These are phyloP conservation scores for Globisporangium heterothallicum DNA, from an alignment of 352 stramenopile species.

Conservation along the genomic window DNA sequence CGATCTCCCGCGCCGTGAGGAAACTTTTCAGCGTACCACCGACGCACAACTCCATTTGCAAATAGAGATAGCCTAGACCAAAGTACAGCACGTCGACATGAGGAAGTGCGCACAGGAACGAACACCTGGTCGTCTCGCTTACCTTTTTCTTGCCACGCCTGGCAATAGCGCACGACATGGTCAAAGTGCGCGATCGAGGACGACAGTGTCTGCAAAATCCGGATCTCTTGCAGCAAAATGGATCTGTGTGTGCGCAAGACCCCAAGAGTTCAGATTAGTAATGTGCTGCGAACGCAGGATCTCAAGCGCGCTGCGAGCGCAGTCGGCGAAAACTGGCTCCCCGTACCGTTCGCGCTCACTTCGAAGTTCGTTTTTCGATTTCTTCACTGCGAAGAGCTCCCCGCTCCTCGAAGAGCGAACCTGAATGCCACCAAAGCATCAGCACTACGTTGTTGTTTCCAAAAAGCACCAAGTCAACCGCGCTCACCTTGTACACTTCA, in stretches of 20 bases:
- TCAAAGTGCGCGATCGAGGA: slow-evolving; percentile 37
- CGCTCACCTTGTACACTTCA: slow-evolving; percentile 66
- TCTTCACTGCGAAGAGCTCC: slow-evolving; percentile 69
- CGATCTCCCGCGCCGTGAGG: slow-evolving; percentile 20
- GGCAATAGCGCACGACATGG: slow-evolving; percentile 93
- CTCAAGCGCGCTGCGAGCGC: too few relatives aligned
- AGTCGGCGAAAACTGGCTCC: too few relatives aligned
- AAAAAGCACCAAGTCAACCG: too few relatives aligned
- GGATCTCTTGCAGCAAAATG: slow-evolving; percentile 60
- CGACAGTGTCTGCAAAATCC: slow-evolving; percentile 37
- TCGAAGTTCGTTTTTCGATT: slow-evolving; percentile 70
- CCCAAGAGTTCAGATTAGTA: neutral
- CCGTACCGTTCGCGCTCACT: slow-evolving; percentile 67
- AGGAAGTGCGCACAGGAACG: neutral
- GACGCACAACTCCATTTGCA: slow-evolving; percentile 93
- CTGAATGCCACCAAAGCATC: slow-evolving; percentile 17
- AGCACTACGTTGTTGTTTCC: too few relatives aligned
- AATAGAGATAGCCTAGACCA: slow-evolving; percentile 77
- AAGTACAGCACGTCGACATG: neutral
- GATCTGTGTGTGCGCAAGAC: slow-evolving; percentile 25
- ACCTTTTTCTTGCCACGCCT: slow-evolving; percentile 92
- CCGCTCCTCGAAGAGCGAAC: slow-evolving; percentile 30
- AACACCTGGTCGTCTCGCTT: neutral
- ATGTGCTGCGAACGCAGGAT: neutral
- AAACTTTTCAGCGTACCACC: slow-evolving; percentile 83